Percentiles rank a stretch among this genome's conserved stretches.
These are phyloP conservation scores for Pichia sp. DNA, from an alignment of 1,139 yeast genomes.

Conservation along the genomic window DNA sequence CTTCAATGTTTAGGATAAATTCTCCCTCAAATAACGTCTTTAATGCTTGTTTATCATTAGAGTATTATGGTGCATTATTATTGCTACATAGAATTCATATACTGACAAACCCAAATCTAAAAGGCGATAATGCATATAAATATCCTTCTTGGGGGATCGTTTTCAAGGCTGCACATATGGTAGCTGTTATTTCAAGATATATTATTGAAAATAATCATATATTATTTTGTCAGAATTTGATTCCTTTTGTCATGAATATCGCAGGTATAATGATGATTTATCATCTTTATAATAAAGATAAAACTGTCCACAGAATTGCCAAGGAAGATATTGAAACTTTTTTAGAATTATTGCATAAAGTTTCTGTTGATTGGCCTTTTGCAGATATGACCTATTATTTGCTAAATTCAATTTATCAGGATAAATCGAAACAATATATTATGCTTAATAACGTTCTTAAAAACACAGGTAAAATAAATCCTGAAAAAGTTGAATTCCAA, in stretches of 20 bases:
- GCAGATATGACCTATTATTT: constrained; percentile 20
- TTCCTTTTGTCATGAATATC: constrained; percentile 47
- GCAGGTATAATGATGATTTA: constrained; percentile 71
- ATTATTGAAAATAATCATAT: constrained; percentile 62
- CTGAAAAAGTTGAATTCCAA: too few species aligned
- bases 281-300: constrained; percentile 36
- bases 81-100: constrained; percentile 69
- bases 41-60: constrained; percentile 60
- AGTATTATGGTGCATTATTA: constrained; percentile 67
- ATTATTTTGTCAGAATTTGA: constrained; percentile 55
- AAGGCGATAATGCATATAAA: constrained; percentile 44
- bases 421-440: constrained; percentile 19
- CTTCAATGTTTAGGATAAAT: constrained; percentile 52
- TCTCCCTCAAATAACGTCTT: constrained; percentile 47
- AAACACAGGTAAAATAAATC: too few species aligned
- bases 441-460: constrained; percentile 18
- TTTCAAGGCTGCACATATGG: constrained; percentile 79
- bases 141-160: constrained; percentile 81
- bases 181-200: constrained; percentile 59
- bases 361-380: constrained; percentile 20
- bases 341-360: constrained; percentile 16
- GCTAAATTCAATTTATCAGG: constrained; percentile 20
- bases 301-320: constrained; percentile 20
- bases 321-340: constrained; percentile 19
- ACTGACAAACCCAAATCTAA: constrained; percentile 61